Base-by-base conservation (phyloP, 345 rosid genomes). In the Pugionium cornutum region DNA sequence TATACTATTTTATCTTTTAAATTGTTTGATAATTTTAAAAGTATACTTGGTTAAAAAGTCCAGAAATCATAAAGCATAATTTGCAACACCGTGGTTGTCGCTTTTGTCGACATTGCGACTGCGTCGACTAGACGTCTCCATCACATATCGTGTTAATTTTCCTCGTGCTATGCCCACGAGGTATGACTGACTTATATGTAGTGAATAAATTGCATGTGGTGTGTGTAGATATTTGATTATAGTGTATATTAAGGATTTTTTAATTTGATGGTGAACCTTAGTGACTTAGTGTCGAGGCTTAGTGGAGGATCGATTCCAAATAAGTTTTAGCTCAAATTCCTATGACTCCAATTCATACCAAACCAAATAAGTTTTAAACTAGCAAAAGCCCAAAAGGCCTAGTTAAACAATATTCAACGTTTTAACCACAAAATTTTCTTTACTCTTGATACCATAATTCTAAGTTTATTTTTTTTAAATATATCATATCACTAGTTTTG, bases 121-220 rank as follows among this genome's bases (percentile, higher is more conserved):
- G 37, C 44, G 30, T 71, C 58, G 39, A 47, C 49, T 47, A 47
- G 58, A 70, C 41, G 31, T 70, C 58, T 55, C 39, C 28, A 53
- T 64, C 65, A 71, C 59, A 56, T 46, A 35, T 57, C 60, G 25
- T 7, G 41, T 57, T 57, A 70, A 42, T 33, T 42, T 56, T 33
- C 60, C 75, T 64, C 59, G 70, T 64, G 70, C 34, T 49, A 64
- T 4, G 34, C 58, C 18, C 75, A 55, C 69, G 64, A 63, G 69
- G 75, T 57, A 34, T 46, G 39, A 33, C 47, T 64, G 57, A 49
- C 34, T 56, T 72, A 41, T 30, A 55, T 72, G 31, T 41, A 48
- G 6, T 25, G 44, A 40, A 48, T 41, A 40, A 49, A 26, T 11
- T 62, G 61, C 30, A 34, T 10, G 8, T 62, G 28, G 43, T 62